Evolutionary conservation across 805 yeast species (phyloP).

Genomic region (Nakazawaea ishiwadae): DNA sequence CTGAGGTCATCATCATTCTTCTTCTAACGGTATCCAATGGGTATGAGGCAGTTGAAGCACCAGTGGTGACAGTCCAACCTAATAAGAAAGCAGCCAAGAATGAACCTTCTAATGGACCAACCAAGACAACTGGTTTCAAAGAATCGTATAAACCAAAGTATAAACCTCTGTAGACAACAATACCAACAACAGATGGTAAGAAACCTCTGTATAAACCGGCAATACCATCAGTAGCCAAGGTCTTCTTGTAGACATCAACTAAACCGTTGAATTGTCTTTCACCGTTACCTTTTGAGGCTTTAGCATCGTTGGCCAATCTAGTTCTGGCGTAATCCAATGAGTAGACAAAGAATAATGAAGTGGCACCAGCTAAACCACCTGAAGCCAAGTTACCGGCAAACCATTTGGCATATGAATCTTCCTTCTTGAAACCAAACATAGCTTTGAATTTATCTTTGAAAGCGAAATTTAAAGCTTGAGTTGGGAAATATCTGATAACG

Average conservation of each 20-base stretch:
- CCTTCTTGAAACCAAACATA: conserved; percentile 96
- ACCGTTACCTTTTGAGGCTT: conserved; percentile 80
- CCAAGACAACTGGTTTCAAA: conserved; percentile 88
- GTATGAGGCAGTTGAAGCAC: conserved; percentile 98
- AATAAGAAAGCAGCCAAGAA: conserved; percentile 93
- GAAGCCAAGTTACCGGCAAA: conserved; percentile 98
- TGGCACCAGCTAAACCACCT: conserved; percentile 98
- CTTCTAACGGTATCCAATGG: conserved; percentile 99
- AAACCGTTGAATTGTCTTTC: conserved; percentile 97
- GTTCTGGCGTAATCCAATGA: conserved; percentile 98
- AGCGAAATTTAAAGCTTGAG: conserved; percentile 97
- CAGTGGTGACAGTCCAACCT: conserved; percentile 98
- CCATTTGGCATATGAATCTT: conserved; percentile 89
- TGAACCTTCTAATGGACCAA: conserved; percentile 91
- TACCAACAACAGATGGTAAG: conserved; percentile 98
- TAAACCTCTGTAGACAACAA: conserved; percentile 97
- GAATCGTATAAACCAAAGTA: conserved; percentile 98
- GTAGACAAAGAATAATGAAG: conserved; percentile 89
- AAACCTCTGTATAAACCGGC: conserved; percentile 99
- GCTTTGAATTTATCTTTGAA: conserved; percentile 97
- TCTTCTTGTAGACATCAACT: conserved; percentile 93
- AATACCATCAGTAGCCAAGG: conserved; percentile 92
- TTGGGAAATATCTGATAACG: conserved; percentile 98
- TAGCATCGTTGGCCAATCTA: conserved; percentile 97
- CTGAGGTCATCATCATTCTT: conserved; percentile 99